Evolutionary conservation across 1,284 basidiomycete species (phyloP), one percentile per base, ranked within the genome.

Genomic region (Wallemia ichthyophaga): DNA sequence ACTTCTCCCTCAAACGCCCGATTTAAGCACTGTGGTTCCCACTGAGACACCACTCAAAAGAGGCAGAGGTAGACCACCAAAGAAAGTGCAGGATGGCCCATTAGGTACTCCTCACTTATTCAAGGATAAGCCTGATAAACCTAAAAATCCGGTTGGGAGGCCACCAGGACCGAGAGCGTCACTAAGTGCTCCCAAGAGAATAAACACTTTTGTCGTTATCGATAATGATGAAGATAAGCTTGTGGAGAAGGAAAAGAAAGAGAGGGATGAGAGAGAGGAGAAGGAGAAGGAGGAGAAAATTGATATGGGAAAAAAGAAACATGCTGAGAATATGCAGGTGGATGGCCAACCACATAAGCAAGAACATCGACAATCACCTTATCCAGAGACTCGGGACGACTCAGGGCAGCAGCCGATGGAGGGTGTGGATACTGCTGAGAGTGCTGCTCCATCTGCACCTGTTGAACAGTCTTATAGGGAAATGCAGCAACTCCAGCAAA

Each of bases 361-460:
- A 7, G 28, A 7, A 17, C 28, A 31, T 31, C 28, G 28, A 17
- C 7, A n/a, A n/a, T n/a, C n/a, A n/a, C n/a, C n/a, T n/a, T n/a
- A n/a, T n/a, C n/a, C n/a, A n/a, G n/a, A n/a, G n/a, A n/a, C n/a
- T n/a, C n/a, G n/a, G n/a, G n/a, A n/a, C n/a, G n/a, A n/a, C n/a
- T 21, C 11, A 15, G 37, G 37, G 5, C 13, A 48, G n/a, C 37
- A 48, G n/a, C 37, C 59, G 5, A 27, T n/a, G 21, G 56, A 32
- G 5, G 31, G 31, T 23, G 1, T 32, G 27, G 31, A 60, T 21
- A 60, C 28, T 58, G 64, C 56, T 32, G 61, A 57, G 57, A 58
- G 3, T 21, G 37, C 37, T 48, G 37, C 9, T 11, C 13, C n/a
- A 48, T 17, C 11, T 5, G n/a, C 9, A 5, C n/a, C 37, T 48